Conservation (phyloP, 1,284 basidiomycete species). For the Rhodotorula sp. region DNA sequence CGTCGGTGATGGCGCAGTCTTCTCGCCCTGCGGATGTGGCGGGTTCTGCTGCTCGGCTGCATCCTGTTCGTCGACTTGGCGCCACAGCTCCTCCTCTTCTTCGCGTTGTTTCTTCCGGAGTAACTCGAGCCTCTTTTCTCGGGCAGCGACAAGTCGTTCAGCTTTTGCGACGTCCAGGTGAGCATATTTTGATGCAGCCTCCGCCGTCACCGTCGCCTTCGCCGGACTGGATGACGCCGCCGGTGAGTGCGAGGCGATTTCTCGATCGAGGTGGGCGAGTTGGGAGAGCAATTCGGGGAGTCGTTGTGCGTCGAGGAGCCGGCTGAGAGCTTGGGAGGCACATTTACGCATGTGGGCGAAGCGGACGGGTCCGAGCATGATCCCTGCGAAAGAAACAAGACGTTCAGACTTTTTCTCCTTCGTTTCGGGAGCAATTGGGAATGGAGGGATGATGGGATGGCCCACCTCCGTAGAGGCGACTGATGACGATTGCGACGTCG, state of each 20-base stretch:
- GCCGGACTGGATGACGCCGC: neutral
- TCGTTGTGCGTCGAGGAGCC: constrained; percentile 65
- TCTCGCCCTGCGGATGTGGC: neutral
- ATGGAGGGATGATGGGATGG: neutral
- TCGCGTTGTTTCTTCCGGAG: constrained; percentile 21
- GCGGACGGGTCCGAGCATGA: constrained; percentile 64
- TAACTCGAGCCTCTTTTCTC: constrained; percentile 21
- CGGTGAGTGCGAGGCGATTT: constrained; percentile 51
- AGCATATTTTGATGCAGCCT: neutral
- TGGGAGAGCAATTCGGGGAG: constrained; percentile 60
- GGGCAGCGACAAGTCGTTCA: constrained; percentile 24
- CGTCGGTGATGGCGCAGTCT: no score
- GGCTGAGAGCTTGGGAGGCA: constrained; percentile 65
- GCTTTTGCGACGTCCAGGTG: constrained; percentile 2
- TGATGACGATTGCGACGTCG: constrained; percentile 68
- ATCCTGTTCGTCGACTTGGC: constrained; percentile 31
- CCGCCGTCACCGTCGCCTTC: no score
- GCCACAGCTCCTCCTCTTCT: constrained; percentile 23
- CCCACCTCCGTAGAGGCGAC: constrained; percentile 61
- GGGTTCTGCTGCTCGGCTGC: constrained; percentile 16
- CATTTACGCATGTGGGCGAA: constrained; percentile 75
- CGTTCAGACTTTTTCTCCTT: neutral
- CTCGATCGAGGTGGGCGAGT: constrained; percentile 62
- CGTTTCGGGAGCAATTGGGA: neutral
- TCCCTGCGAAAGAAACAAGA: constrained; percentile 52